Conservation (phyloP, 2,329 filamentous ascomycete species). For the Aspergillus oerlinghausenensis region DNA sequence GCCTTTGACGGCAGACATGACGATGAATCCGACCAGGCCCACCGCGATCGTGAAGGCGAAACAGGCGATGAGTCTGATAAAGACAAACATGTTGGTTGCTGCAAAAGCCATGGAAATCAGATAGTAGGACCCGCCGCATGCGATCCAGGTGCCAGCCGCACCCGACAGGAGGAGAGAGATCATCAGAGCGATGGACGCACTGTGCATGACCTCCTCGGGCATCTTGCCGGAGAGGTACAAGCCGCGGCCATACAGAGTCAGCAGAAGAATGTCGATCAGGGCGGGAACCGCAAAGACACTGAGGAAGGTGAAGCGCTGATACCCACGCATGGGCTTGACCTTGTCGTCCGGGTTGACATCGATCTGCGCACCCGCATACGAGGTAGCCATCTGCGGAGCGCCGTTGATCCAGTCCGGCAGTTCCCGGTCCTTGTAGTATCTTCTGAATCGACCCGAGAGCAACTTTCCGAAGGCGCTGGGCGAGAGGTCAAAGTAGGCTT, state of each 20-base stretch:
- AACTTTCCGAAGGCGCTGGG: conserved; percentile 47
- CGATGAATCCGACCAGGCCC: conserved; percentile 50
- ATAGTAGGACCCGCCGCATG: conserved; percentile 60
- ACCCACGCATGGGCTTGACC: conserved; percentile 41
- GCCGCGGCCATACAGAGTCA: conserved; percentile 57
- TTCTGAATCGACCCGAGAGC: conserved; percentile 39
- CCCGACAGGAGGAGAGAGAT: conserved; percentile 56
- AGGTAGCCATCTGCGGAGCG: conserved; percentile 46
- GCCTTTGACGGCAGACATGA: conserved; percentile 44
- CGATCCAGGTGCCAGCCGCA: conserved; percentile 60
- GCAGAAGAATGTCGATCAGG: conserved; percentile 56
- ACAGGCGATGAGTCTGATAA: conserved; percentile 50
- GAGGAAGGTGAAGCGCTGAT: conserved; percentile 53
- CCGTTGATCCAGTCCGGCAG: conserved; percentile 50
- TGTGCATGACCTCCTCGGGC: conserved; percentile 45
- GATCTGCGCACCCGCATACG: conserved; percentile 50
- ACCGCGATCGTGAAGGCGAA: conserved; percentile 49
- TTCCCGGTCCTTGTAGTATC: conserved; percentile 43
- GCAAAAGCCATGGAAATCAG: conserved; percentile 54
- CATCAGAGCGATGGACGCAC: conserved; percentile 56
- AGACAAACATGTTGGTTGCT: conserved; percentile 52
- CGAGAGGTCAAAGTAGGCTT: conserved; percentile 56
- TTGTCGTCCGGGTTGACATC: conserved; percentile 49
- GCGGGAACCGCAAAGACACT: conserved; percentile 61
- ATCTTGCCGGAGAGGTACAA: conserved; percentile 59